A percentile compares a stretch with the other conserved stretches of the same genome.
Conservation (phyloP, 1,139 yeast genomes). For the Candida sojae region DNA sequence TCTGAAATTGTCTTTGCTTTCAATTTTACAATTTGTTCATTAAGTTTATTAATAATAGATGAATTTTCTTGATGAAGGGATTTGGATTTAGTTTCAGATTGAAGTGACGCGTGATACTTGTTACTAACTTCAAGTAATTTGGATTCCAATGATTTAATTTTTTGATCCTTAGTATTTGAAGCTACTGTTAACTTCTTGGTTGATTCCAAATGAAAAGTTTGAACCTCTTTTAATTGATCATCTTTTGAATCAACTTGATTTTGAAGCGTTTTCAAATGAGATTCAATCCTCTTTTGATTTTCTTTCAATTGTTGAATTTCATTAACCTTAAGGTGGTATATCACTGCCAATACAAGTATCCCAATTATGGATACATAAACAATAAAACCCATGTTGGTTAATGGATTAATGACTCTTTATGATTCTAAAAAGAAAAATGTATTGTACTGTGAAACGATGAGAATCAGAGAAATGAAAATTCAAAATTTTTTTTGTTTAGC, state of each 20-base stretch:
- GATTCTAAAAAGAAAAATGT: background rate
- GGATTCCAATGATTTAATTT: constrained; percentile 3
- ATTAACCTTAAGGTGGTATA: background rate
- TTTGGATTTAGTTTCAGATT: constrained; percentile 5
- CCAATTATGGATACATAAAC: background rate
- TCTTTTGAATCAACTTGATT: background rate
- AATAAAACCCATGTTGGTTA: background rate
- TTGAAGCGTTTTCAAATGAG: background rate
- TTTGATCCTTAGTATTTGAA: background rate
- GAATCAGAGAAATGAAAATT: background rate
- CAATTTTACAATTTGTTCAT: constrained; percentile 1
- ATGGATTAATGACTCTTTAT: no score
- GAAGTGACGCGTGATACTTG: constrained; percentile 2
- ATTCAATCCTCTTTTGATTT: background rate
- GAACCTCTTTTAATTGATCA: background rate
- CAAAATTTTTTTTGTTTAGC: background rate
- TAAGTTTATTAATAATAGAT: constrained; percentile 1
- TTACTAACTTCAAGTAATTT: constrained; percentile 8
- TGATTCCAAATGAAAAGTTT: background rate
- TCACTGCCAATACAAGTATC: background rate
- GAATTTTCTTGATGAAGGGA: background rate
- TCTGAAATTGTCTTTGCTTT: background rate
- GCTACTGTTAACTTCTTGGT: background rate
- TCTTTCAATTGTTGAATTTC: constrained; percentile 1
- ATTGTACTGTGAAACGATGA: no score